Base-by-base conservation (phyloP, 768 basidiomycete species). In the Brasilioporus rufonigricans region DNA sequence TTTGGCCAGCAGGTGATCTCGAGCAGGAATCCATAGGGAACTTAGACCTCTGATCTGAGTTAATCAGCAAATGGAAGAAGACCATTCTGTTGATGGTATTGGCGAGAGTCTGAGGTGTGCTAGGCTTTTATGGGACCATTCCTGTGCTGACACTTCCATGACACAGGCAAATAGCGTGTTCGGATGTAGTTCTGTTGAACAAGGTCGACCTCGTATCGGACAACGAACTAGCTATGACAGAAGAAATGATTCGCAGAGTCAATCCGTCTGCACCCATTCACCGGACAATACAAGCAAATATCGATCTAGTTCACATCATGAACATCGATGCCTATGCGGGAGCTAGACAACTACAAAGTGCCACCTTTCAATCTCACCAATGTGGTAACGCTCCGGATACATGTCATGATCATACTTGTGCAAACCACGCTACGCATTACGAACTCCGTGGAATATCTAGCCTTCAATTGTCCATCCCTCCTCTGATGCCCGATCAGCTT, bases 111-210 rank as follows among this genome's bases (percentile, higher is more conserved):
- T 94, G 45, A 81, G 89, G 93, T 92, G 75, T 11, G 55, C 41
- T 32, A n/a, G 8, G 27, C 16, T 44, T 35, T 49, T 24, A 29
- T 4, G 9, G n/a, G 29, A 38, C 7, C 4, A 31, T 31, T 29
- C 18, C 1, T 26, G n/a, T 21, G 8, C 38, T 52, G 35, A 53
- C 24, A 55, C 45, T 43, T 52, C 40, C n/a, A 49, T 21, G 50
- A 6, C 33, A n/a, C 64, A 97, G 95, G 50, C 97, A 99, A 77
- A 87, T 98, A 44, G 96, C 92, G 1, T 87, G 86, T 35, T 86
- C 96, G 24, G 97, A 99, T 65, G 87, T 96, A 24, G 80, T 98
- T 35, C 72, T 99, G 26, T 74, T 99, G 27, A 99, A 99, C 78
- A 99, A 99, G 76, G 76, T 77, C 26, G 96, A 98, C 64, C 75